Conservation (phyloP, 2,329 filamentous ascomycete species). For the Aspergillus floridensis region DNA sequence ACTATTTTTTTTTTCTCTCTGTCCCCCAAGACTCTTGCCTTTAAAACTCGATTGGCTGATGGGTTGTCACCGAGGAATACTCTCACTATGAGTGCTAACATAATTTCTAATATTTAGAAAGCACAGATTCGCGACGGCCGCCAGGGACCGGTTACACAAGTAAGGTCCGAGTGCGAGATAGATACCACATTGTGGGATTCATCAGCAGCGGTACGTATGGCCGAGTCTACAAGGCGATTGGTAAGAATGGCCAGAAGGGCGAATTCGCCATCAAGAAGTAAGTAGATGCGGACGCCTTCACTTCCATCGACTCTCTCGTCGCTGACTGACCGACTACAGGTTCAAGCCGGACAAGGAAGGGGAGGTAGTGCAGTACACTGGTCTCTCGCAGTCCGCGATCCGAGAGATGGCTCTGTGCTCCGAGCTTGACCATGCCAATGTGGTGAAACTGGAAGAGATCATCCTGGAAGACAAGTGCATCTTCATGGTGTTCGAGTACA, state of each 20-base stretch:
- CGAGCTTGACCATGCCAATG: conserved; percentile 82
- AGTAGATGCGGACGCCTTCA: conserved; percentile 16
- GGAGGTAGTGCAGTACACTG: conserved; percentile 89
- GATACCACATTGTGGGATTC: conserved; percentile 95
- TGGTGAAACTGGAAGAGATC: conserved; percentile 89
- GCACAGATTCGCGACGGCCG: conserved; percentile 40
- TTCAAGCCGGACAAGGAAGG: conserved; percentile 99
- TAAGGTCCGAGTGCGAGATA: conserved; percentile 86
- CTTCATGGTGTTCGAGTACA: conserved; percentile 99
- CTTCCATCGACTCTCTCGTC: not conserved
- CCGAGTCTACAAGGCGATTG: conserved; percentile 90
- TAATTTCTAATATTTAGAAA: conserved; percentile 27
- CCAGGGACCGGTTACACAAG: conserved; percentile 54
- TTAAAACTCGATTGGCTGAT: conserved; percentile 3
- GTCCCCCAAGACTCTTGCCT: conserved; percentile 7
- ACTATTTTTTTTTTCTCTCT: not conserved
- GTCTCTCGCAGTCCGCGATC: conserved; percentile 94
- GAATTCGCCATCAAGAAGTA: conserved; percentile 99
- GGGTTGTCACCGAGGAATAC: not conserved
- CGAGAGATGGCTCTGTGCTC: conserved; percentile 97
- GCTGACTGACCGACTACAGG: conserved; percentile 38
- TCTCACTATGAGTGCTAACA: conserved; percentile 23
- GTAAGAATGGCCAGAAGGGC: conserved; percentile 68
- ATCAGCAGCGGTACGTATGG: conserved; percentile 98
- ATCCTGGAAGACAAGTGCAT: conserved; percentile 98